Evolutionary conservation across 257 asterid species (phyloP), one percentile per base, ranked within the genome.

Genomic region (Ilex aquifolium): DNA sequence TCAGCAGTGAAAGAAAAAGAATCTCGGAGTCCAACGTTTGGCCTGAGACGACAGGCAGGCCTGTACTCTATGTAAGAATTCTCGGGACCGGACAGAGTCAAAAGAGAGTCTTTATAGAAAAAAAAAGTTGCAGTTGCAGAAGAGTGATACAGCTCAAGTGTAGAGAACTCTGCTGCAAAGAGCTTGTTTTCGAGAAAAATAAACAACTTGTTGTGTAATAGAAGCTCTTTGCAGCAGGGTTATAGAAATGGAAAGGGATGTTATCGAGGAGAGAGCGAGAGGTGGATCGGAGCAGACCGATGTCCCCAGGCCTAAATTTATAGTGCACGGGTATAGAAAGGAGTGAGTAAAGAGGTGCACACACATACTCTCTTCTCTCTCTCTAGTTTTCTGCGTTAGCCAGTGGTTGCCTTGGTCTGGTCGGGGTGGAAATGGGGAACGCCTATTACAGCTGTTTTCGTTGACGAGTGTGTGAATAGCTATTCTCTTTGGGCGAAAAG

Each of bases 101-200:
- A 46, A 2, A 14, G 52, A 14, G 15, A 0, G 1, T 4, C 2
- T 8, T 48, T 58, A 59, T 42, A 39, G 46, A 44, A 49, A 0
- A 30, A 42, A 56, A 13, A 30, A 40, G 1, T n/a, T n/a, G n/a
- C n/a, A 21, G 27, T 21, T 21, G 27, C 27, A 21, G 27, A 21
- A 0, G 27, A 21, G 27, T 21, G 27, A 21, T 21, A 21, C 27
- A 21, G 27, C 27, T 21, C 1, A 21, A 21, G 27, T 21, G 27
- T 21, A 32, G 13, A 8, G 11, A 31, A 27, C 13, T 53, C 57
- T 53, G 31, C 57, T 53, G 16, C 51, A 67, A 67, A 49, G 71
- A 17, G 17, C 60, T 56, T 50, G 59, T 78, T 80, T 75, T 69
- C 82, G 90, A 90, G 90, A 83, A 76, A 74, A 53, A 8, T 2